Conservation (phyloP, 2,329 filamentous ascomycete genomes). For the Sclerotinia trifoliorum region DNA sequence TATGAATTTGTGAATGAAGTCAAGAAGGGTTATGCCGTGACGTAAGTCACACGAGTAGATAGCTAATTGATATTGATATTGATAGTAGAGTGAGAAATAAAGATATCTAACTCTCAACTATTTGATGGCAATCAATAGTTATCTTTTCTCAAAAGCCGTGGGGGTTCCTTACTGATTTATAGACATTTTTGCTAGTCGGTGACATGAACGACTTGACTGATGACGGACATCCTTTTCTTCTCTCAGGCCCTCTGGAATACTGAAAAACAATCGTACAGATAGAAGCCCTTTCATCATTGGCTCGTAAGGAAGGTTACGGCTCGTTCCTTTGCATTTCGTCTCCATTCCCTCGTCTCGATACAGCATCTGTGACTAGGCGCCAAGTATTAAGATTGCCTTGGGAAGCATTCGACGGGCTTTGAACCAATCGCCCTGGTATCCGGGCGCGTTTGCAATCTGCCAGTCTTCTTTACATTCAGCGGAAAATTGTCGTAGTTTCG, state of each 20-base stretch:
- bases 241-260: background rate
- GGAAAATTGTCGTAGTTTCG: background rate
- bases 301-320: background rate
- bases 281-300: background rate
- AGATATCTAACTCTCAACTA: background rate
- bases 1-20: background rate
- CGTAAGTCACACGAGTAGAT: background rate
- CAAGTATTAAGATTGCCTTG: background rate
- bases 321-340: background rate
- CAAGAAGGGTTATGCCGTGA: background rate
- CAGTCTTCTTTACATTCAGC: background rate
- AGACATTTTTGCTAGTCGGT: background rate
- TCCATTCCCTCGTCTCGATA: conserved; percentile 2
- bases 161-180: background rate
- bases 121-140: background rate
- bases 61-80: too few species aligned
- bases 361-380: background rate
- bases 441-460: background rate
- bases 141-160: background rate
- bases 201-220: background rate
- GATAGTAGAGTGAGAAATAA: background rate
- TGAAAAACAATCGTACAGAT: background rate
- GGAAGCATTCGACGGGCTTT: background rate
- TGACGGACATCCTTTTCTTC: background rate
- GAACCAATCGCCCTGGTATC: background rate